phyloP scores from a whole-genome alignment of 768 basidiomycete species.

The Lactifluus hygrophoroides region DNA sequence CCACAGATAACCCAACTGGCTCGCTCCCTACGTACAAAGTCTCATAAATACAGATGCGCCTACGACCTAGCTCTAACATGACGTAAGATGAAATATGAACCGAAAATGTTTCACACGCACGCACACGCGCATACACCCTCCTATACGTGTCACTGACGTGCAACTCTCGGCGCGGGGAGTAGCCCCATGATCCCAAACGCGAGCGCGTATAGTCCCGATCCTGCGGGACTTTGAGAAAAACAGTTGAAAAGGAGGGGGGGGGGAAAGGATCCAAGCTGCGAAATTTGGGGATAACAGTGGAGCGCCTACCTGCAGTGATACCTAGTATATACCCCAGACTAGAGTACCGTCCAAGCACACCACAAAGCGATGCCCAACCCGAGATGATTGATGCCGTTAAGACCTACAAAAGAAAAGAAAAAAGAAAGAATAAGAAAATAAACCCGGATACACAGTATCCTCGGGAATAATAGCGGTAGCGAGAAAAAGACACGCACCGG shows the following conservation, averaged over 20 bases:
- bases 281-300: too few species aligned
- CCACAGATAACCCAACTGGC: not conserved
- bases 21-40: not conserved
- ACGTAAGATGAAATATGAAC: not conserved
- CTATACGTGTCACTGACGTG: conserved; percentile 3
- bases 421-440: not conserved
- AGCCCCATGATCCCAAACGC: conserved; percentile 69
- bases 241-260: not conserved
- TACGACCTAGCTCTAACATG: not conserved
- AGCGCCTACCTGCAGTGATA: conserved; percentile 34
- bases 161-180: conserved; percentile 45
- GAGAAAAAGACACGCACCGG: conserved; percentile 31
- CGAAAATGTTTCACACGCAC: not conserved
- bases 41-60: conserved; percentile 3
- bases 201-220: conserved; percentile 60
- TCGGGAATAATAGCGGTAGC: too few species aligned
- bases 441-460: too few species aligned
- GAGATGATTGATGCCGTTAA: conserved; percentile 60
- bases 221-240: conserved; percentile 29
- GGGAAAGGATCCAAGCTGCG: conserved; percentile 29
- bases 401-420: conserved; percentile 25
- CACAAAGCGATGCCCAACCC: conserved; percentile 56
- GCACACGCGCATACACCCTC: not conserved
- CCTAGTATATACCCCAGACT: conserved; percentile 56
- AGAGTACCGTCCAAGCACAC: conserved; percentile 62